Evolutionary conservation across 73 alveolate species (phyloP).

Genomic region (Paramecium sexaurelia): DNA sequence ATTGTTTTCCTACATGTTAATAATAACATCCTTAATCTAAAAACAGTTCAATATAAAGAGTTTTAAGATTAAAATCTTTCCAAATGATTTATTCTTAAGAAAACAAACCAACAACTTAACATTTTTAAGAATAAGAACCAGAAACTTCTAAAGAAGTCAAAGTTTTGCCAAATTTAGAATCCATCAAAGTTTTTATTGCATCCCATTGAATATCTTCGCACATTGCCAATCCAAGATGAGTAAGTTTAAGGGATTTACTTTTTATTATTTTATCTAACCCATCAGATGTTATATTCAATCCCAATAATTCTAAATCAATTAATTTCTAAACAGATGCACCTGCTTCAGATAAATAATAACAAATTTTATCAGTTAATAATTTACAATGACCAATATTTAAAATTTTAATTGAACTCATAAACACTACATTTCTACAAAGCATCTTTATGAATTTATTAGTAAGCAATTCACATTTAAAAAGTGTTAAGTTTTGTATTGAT

Average conservation of each 20-base stretch:
- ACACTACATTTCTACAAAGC: not conserved
- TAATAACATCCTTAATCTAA: constrained; percentile 2
- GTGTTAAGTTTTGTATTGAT: not conserved
- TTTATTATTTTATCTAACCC: constrained; percentile 26
- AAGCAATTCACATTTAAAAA: not conserved
- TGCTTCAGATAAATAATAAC: not conserved
- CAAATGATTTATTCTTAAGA: not conserved
- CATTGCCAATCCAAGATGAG: not conserved
- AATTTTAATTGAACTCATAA: not conserved
- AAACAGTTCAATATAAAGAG: not conserved
- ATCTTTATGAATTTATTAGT: not conserved
- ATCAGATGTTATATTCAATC: not conserved
- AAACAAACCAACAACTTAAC: not conserved
- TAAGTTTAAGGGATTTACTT: not conserved
- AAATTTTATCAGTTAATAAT: not conserved
- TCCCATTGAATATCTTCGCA: constrained; percentile 1
- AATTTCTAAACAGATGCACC: not conserved
- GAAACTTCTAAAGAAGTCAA: constrained; percentile 14
- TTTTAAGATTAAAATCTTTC: constrained; percentile 3
- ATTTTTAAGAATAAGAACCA: not conserved
- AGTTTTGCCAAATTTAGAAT: constrained; percentile 6
- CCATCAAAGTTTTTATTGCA: not conserved
- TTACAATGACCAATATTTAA: constrained; percentile 41
- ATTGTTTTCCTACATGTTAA: not conserved
- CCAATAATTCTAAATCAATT: constrained; percentile 2